Evolutionary conservation across 2,329 filamentous ascomycete genomes (phyloP).

Genomic region (Diaporthe ilicicola): DNA sequence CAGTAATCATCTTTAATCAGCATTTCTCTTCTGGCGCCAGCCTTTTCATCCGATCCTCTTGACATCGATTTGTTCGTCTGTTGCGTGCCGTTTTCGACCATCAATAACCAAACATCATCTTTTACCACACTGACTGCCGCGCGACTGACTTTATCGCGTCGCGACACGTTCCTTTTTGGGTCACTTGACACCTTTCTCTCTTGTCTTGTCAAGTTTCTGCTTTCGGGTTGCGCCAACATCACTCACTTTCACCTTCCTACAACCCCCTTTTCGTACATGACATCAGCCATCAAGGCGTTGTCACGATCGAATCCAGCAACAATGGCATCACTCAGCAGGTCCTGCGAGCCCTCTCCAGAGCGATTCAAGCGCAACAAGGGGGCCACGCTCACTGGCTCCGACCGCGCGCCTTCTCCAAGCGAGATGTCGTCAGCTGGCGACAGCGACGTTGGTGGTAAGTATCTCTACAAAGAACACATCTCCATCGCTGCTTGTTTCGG

Average conservation of each 20-base stretch:
- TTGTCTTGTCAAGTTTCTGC: not conserved
- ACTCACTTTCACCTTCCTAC: not conserved
- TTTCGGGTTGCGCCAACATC: not conserved
- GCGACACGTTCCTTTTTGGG: not conserved
- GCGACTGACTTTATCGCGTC: not conserved
- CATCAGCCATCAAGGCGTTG: not conserved
- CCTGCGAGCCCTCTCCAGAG: slow-evolving; percentile 21
- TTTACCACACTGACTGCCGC: slow-evolving; percentile 9
- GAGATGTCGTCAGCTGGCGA: slow-evolving; percentile 25
- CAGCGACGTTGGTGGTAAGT: slow-evolving; percentile 25
- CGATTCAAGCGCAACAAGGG: slow-evolving; percentile 26
- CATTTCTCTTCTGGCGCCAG: not conserved
- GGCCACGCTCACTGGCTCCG: slow-evolving; percentile 10
- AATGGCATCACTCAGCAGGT: slow-evolving; percentile 27
- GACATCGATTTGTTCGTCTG: not conserved
- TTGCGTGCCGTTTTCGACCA: not conserved
- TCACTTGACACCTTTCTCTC: not conserved
- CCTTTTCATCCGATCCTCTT: not conserved
- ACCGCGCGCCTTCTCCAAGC: slow-evolving; percentile 24
- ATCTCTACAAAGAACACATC: no score
- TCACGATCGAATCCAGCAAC: not conserved
- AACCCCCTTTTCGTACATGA: not conserved
- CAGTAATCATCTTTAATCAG: not conserved
- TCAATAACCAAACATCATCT: slow-evolving; percentile 3
- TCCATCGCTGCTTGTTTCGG: not conserved